These are phyloP conservation scores for Colletotrichum tamarilloi DNA, from an alignment of 2,329 filamentous ascomycete species.

Conservation along the genomic window DNA sequence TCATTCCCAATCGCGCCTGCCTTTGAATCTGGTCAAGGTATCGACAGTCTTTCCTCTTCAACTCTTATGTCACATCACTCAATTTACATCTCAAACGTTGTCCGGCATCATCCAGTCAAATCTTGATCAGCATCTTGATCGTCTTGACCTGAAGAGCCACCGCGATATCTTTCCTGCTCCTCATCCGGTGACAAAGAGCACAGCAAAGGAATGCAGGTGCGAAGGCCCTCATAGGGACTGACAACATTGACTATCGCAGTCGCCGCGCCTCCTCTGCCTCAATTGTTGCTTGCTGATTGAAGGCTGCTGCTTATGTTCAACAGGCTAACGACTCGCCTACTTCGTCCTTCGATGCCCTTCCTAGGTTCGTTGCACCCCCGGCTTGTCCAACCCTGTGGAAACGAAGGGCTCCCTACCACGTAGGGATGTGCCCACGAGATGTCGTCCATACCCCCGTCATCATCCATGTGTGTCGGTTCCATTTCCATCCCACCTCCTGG, in stretches of 20 bases:
- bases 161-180: background rate
- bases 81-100: background rate
- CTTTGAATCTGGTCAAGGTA: background rate
- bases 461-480: conserved; percentile 31
- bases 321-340: conserved; percentile 21
- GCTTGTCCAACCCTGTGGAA: conserved; percentile 34
- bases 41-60: background rate
- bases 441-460: conserved; percentile 32
- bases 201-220: background rate
- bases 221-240: background rate
- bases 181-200: background rate
- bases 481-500: conserved; percentile 34
- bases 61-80: background rate
- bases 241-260: background rate
- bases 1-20: background rate
- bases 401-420: conserved; percentile 29
- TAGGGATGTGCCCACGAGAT: conserved; percentile 34
- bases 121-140: too few species aligned
- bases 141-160: background rate
- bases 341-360: conserved; percentile 35
- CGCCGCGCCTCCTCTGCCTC: background rate
- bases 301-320: conserved; percentile 10
- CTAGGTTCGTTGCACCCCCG: conserved; percentile 33
- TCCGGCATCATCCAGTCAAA: background rate
- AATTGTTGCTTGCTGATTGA: background rate